phyloP scores from a whole-genome alignment of 768 basidiomycete species.

The Leccinum variicolor region DNA sequence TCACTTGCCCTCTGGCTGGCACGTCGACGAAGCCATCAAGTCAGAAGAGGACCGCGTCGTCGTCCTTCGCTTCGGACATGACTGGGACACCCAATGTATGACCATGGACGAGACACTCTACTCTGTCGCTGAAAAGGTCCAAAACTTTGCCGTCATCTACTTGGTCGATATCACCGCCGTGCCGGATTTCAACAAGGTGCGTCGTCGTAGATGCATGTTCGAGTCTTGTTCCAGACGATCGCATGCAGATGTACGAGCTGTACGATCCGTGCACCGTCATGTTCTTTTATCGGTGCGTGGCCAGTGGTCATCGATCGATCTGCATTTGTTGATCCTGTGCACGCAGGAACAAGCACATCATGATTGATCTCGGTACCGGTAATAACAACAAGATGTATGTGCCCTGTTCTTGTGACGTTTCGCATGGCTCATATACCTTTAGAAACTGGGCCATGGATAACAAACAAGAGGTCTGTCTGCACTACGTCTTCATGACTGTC shows the following conservation, averaged over 20 bases:
- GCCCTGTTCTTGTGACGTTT: not conserved
- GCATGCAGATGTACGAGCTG: constrained; percentile 89
- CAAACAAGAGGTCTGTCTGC: constrained; percentile 81
- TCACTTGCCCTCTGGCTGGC: constrained; percentile 91
- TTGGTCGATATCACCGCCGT: constrained; percentile 94
- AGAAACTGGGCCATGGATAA: constrained; percentile 99
- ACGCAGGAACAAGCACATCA: constrained; percentile 93
- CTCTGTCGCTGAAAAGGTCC: constrained; percentile 89
- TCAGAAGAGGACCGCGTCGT: constrained; percentile 97
- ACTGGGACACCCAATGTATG: constrained; percentile 95
- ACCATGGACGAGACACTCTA: constrained; percentile 98
- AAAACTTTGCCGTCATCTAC: constrained; percentile 98
- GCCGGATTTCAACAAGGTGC: constrained; percentile 97
- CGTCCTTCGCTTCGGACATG: constrained; percentile 91
- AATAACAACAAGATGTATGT: constrained; percentile 99
- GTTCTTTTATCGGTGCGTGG: constrained; percentile 92
- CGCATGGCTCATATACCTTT: not conserved
- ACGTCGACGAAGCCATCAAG: constrained; percentile 98
- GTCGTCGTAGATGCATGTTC: not conserved
- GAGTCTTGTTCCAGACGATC: not conserved
- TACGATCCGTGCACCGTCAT: constrained; percentile 97
- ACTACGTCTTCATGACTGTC: not conserved
- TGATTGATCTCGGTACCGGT: constrained; percentile 99
- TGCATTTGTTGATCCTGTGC: not conserved
- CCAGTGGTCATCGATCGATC: not conserved